Base-by-base conservation (phyloP, 106 monocot genomes). In the Triglochin maritima region DNA sequence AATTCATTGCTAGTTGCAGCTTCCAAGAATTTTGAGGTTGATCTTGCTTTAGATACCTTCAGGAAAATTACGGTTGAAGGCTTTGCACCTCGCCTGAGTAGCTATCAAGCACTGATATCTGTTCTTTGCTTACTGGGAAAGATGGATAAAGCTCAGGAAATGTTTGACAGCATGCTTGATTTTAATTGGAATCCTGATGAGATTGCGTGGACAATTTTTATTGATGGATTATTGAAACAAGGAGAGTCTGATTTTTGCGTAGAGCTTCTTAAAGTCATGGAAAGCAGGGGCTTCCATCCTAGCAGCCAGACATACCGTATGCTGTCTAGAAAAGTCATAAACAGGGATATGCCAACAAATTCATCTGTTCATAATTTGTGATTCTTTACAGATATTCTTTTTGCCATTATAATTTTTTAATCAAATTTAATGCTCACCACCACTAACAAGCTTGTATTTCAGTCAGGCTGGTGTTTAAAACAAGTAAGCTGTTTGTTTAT, bases 171-270 rank as follows among this genome's bases (percentile, higher is more conserved):
- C 64, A 79, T 94, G 80, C 84, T 87, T 69, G 59, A 43, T 8
- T 71, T 74, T 49, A 52, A 79, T 12, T 94, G 83, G 86, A 89
- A 71, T 86, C 82, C 94, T 69, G 94, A 94, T 79, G 89, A 94
- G 69, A 72, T 94, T 64, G 86, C 80, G n/a, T 89, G 89, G 94
- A 86, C 89, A 54, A 68, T 94, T 51, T 76, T 94, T 41, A 82
- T 94, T 63, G 94, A 94, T 85, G 89, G 89, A 71, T 70, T 94
- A 57, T 43, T 81, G 47, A 89, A 76, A 67, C 75, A 64, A 57
- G 82, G 94, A 17, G 64, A 77, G 62, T 17, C 44, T 42, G 75
- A 82, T 49, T 70, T 86, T 50, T 89, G 89, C 64, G 70, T 72
- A 61, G 73, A 82, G 53, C 76, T 94, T 87, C 84, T 94, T 65